Evolutionary conservation across 306 rosid species (phyloP).

Genomic region (Quercus parvula): DNA sequence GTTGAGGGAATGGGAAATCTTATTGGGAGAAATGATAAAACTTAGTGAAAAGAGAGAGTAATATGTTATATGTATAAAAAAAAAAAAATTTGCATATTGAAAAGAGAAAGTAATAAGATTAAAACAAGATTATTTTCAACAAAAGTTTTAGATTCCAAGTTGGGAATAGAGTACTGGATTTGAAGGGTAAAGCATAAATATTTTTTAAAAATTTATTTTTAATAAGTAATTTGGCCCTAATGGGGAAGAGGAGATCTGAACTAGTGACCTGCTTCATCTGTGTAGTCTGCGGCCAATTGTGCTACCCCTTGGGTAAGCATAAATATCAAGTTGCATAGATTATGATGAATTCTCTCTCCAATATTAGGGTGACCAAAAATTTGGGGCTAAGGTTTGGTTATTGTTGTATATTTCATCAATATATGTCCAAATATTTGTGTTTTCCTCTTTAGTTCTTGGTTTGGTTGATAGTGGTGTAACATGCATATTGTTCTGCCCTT

Average conservation of each 20-base stretch:
- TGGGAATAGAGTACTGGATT: not conserved
- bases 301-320: not conserved
- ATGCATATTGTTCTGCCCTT: constrained; percentile 7
- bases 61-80: not conserved
- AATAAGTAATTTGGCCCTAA: no score
- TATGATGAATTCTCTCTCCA: no score
- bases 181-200: not conserved
- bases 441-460: not conserved
- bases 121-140: not conserved
- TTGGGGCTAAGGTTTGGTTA: no score
- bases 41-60: not conserved
- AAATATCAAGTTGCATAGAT: not conserved
- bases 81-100: not conserved
- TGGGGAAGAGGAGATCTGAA: no score
- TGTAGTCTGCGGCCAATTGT: no score
- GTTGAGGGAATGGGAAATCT: not conserved
- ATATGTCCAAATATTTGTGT: not conserved
- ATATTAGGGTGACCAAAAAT: no score
- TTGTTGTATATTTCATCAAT: not conserved
- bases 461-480: constrained; percentile 1
- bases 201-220: no score
- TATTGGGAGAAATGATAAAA: not conserved
- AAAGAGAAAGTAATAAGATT: not conserved
- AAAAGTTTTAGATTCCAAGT: not conserved
- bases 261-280: no score